A percentile compares a stretch with the other conserved stretches of the same genome.
Conservation (phyloP, 495 filamentous ascomycete genomes). For the Penicillium pancosmium region DNA sequence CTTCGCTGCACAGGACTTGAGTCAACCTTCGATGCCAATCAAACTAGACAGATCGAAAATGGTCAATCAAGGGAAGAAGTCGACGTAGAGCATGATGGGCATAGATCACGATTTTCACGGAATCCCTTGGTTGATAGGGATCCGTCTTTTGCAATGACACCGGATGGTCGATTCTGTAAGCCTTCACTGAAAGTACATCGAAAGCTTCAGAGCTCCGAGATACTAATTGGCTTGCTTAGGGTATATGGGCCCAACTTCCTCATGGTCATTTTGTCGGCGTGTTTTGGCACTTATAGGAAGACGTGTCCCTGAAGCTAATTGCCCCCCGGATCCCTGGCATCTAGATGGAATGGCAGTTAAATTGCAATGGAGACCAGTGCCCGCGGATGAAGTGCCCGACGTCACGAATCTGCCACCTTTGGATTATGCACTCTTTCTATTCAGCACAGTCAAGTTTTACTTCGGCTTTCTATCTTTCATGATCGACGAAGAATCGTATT, state of each 20-base stretch:
- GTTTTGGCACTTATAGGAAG: slow-evolving; percentile 33
- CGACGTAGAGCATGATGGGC: slow-evolving; percentile 19
- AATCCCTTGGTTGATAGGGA: slow-evolving; percentile 37
- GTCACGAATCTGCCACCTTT: slow-evolving; percentile 35
- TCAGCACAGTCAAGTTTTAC: slow-evolving; percentile 43
- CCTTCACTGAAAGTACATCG: not conserved
- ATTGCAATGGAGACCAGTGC: slow-evolving; percentile 38
- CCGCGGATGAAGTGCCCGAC: slow-evolving; percentile 33
- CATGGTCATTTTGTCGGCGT: slow-evolving; percentile 40
- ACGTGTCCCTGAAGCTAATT: slow-evolving; percentile 29
- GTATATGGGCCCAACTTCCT: slow-evolving; percentile 40
- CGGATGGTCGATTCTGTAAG: slow-evolving; percentile 36
- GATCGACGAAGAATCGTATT: slow-evolving; percentile 39
- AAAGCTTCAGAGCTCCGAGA: not conserved
- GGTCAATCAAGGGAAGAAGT: slow-evolving; percentile 5
- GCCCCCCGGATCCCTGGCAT: slow-evolving; percentile 32
- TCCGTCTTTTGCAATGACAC: slow-evolving; percentile 32
- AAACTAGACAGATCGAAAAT: slow-evolving; percentile 5
- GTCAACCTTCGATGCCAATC: not conserved
- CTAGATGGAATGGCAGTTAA: slow-evolving; percentile 42
- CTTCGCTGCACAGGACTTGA: slow-evolving; percentile 7
- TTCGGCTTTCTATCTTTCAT: slow-evolving; percentile 41
- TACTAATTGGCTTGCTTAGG: slow-evolving; percentile 13
- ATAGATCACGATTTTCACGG: slow-evolving; percentile 27
- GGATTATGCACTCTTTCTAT: slow-evolving; percentile 42